Conservation (phyloP, 441 rosid species). For the Melastoma candidum region DNA sequence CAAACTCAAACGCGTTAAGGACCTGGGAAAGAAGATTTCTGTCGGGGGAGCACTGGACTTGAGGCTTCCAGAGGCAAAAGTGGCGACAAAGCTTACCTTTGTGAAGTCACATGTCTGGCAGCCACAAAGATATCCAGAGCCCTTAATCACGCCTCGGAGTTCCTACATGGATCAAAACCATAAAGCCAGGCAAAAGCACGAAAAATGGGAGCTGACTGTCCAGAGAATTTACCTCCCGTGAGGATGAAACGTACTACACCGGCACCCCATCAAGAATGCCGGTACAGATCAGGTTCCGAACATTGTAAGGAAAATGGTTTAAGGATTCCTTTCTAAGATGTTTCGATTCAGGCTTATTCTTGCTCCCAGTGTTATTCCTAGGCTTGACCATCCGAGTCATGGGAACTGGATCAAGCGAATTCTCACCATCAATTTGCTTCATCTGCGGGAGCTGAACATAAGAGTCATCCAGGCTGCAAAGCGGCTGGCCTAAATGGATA, state of each 20-base stretch:
- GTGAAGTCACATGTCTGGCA: conserved; percentile 3
- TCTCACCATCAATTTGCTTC: background rate
- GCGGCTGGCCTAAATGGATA: background rate
- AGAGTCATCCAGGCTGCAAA: conserved; percentile 4
- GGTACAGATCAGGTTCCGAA: conserved; percentile 4
- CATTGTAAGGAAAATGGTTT: conserved; percentile 10
- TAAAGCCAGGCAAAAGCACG: conserved; percentile 3
- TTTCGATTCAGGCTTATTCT: conserved; percentile 4
- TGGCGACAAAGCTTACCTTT: conserved; percentile 2
- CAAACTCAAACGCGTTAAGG: conserved; percentile 1
- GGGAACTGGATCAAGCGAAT: background rate
- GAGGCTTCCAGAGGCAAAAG: background rate
- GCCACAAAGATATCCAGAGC: conserved; percentile 8
- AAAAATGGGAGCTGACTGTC: background rate
- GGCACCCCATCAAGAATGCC: conserved; percentile 7
- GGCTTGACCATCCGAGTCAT: conserved; percentile 3
- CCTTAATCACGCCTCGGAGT: conserved; percentile 7
- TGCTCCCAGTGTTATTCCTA: background rate
- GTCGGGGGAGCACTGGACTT: background rate
- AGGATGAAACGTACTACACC: conserved; percentile 2
- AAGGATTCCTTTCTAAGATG: conserved; percentile 16
- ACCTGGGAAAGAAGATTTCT: conserved; percentile 1
- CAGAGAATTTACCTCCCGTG: conserved; percentile 7
- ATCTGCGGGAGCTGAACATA: conserved; percentile 2
- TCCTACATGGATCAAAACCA: conserved; percentile 5